Conservation (phyloP, 148 eudicot species). For the Chenopodium album region DNA sequence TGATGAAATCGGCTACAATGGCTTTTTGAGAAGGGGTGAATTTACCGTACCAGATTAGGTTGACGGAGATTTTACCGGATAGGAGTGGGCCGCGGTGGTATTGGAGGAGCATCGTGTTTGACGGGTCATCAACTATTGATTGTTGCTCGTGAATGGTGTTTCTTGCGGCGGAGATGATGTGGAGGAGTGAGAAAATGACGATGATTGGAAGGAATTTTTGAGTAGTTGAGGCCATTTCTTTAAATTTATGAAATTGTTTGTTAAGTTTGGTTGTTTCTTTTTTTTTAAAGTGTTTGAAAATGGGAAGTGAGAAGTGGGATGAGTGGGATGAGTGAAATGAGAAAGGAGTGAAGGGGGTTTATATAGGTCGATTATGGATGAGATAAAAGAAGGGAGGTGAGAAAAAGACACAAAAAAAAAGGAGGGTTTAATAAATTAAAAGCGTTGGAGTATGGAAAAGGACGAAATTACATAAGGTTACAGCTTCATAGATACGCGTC, state of each 20-base stretch:
- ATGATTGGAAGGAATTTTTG: conserved; percentile 2
- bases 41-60: conserved; percentile 53
- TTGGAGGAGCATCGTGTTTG: conserved; percentile 19
- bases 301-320: not conserved
- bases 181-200: conserved; percentile 17
- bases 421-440: too few relatives aligned
- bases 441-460: not conserved
- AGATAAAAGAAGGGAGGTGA: not conserved
- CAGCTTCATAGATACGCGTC: conserved; percentile 29
- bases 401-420: conserved; percentile 3
- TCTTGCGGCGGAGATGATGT: conserved; percentile 1
- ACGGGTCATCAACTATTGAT: conserved; percentile 22
- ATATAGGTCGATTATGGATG: conserved; percentile 12
- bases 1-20: conserved; percentile 42
- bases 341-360: not conserved
- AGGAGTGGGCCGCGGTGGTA: conserved; percentile 53
- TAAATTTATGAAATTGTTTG: too few relatives aligned
- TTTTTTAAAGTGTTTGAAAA: not conserved
- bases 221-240: conserved; percentile 16
- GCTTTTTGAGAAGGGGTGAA: conserved; percentile 42
- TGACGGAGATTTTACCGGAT: conserved; percentile 40
- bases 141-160: conserved; percentile 16
- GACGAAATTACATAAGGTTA: conserved; percentile 13
- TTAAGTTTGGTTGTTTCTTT: not conserved
- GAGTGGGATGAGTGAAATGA: not conserved